Evolutionary conservation across 805 yeast genomes (phyloP), one percentile per base, ranked within the genome.

Genomic region (Dipodascus geniculatus): DNA sequence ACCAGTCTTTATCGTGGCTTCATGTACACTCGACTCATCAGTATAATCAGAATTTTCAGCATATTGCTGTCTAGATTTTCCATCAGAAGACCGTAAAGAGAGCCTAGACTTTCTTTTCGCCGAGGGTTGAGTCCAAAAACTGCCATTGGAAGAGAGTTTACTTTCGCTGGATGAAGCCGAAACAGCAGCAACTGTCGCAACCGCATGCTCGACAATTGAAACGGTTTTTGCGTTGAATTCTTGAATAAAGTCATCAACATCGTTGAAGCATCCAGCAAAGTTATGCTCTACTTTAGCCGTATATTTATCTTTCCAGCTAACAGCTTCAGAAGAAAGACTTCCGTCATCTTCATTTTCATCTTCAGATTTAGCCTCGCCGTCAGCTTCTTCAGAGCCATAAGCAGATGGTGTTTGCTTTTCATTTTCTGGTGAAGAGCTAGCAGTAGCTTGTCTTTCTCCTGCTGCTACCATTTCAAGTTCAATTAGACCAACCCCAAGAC

Each of bases 221-320:
- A 38, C 44, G 6, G 44, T 38, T 38, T 38, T 38, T 11, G 44
- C 44, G 19, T 38, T 38, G 20, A 38, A 38, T 38, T 38, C 44
- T 38, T 38, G 44, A n/a, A 38, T 17, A 38, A 38, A 38, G 14
- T 38, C 44, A 38, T 38, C 44, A 14, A 38, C 44, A 38, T 38
- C 44, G 20, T 38, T 16, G 20, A 38, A 38, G 14, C 44, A 38
- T 16, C 44, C 44, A 11, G 17, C 44, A 38, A 38, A 38, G 44
- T 38, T 38, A 6, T 17, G 17, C 14, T 38, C 44, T 6, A 38
- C 44, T 38, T 38, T 38, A 11, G 20, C 44, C 4, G 44, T 17
- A 38, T 38, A 38, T 38, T n/a, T 38, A 17, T 38, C 44, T 38
- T 38, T 38, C 44, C 44, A 38, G 19, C 44, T 38, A n/a, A 38